A percentile compares a stretch with the other conserved stretches of the same genome.
Conservation (phyloP, 2,329 filamentous ascomycete species). For the Alternaria incomplexa region DNA sequence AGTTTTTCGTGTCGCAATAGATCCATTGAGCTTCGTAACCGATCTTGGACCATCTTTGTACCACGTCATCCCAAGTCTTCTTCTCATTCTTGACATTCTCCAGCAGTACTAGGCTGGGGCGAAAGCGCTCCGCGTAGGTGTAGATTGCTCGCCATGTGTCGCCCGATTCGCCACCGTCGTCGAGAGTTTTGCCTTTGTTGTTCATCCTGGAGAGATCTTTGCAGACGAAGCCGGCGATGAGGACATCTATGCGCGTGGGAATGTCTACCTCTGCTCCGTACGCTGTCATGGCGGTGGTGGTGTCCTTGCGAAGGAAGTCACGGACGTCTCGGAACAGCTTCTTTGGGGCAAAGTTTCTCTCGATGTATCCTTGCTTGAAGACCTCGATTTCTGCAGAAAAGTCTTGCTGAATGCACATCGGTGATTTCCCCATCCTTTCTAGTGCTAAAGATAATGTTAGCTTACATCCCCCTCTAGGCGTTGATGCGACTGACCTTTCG, state of each 20-base stretch:
- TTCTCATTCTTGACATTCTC: slow-evolving; percentile 67
- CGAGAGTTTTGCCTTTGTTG: slow-evolving; percentile 57
- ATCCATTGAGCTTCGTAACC: slow-evolving; percentile 62
- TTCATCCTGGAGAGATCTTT: slow-evolving; percentile 77
- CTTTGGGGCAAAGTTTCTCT: slow-evolving; percentile 52
- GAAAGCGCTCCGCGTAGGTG: slow-evolving; percentile 60
- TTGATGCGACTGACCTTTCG: slow-evolving; percentile 12
- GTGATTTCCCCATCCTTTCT: slow-evolving; percentile 2
- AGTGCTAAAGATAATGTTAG: slow-evolving; percentile 17
- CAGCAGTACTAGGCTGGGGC: slow-evolving; percentile 69
- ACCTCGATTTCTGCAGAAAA: slow-evolving; percentile 57
- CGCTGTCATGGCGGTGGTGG: slow-evolving; percentile 66
- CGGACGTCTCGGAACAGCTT: slow-evolving; percentile 55
- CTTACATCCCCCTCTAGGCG: neutral
- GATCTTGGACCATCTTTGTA: slow-evolving; percentile 53
- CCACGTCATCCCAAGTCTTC: slow-evolving; percentile 65
- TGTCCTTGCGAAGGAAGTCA: slow-evolving; percentile 52
- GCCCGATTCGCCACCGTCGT: slow-evolving; percentile 67
- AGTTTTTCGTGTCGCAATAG: slow-evolving; percentile 71
- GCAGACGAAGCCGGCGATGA: slow-evolving; percentile 77
- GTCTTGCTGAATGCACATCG: slow-evolving; percentile 44
- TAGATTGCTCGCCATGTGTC: slow-evolving; percentile 70
- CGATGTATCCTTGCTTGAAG: slow-evolving; percentile 56
- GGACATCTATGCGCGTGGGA: slow-evolving; percentile 65
- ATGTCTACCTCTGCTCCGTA: slow-evolving; percentile 66